Evolutionary conservation across 768 basidiomycete species (phyloP), one percentile per base, ranked within the genome.

Genomic region (Auricularia auricula-judae): DNA sequence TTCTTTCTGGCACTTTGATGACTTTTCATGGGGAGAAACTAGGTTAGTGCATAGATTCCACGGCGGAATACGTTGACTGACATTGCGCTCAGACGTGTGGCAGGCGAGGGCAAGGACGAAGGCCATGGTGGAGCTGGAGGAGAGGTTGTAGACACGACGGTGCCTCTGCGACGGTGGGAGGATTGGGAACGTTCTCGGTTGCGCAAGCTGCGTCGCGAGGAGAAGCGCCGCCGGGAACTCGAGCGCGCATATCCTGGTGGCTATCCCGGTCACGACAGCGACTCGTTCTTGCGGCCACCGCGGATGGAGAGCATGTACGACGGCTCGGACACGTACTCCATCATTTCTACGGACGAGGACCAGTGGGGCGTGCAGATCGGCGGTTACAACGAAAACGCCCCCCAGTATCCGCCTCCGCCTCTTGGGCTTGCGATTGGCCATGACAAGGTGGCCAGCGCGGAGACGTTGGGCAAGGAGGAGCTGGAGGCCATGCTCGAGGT

Each of bases 21-120:
- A 99, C 76, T 98, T 99, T 76, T 94, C 93, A 35, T 99, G 97
- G 97, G 97, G 97, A 70, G 93, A 98, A 76, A 99, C 97, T 21
- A 86, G 95, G 92, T 92, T 71, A 63, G 86, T 76, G 42, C 4
- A 58, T 10, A 16, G 54, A 29, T 59, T 2, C 23, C 12, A 5
- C 36, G 51, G 23, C 21, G 21, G 47, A 18, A 51, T 21, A 18
- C 10, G 43, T 11, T 51, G 34, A 29, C 67, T 73, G 61, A 73
- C 64, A 54, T 65, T 36, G 62, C 36, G 10, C 34, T 63, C 74
- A 97, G 96, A 74, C 94, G 94, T 78, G 96, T 99, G 3, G 93
- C 89, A 74, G 97, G 97, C 21, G 97, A 98, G 76, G 80, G 73
- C 10, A 91, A 91, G 71, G 85, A 79, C 36, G 83, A 86, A 67